Evolutionary conservation across 148 eudicot genomes (phyloP).

Genomic region (Fagopyrum esculentum): DNA sequence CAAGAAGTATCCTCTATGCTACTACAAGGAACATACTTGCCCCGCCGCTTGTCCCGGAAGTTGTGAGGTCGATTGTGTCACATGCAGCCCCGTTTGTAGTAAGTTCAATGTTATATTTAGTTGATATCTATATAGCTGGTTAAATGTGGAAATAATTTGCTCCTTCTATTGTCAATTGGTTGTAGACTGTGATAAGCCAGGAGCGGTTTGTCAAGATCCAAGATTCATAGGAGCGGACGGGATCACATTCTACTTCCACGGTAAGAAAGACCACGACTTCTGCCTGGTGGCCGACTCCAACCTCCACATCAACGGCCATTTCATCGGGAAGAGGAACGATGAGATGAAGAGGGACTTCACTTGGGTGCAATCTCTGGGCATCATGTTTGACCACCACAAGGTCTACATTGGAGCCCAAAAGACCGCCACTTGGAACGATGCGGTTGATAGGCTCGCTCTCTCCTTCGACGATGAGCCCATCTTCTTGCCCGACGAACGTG

Average conservation of each 20-base stretch:
- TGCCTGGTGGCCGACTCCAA: constrained; percentile 19
- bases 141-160: too few species aligned
- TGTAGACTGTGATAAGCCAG: constrained; percentile 24
- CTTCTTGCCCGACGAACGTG: constrained; percentile 15
- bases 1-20: constrained; percentile 27
- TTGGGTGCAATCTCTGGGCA: constrained; percentile 25
- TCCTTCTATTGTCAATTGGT: too few species aligned
- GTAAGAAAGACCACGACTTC: constrained; percentile 18
- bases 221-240: constrained; percentile 20
- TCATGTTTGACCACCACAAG: constrained; percentile 26
- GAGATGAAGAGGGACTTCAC: constrained; percentile 23
- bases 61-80: constrained; percentile 38
- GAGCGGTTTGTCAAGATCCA: constrained; percentile 24
- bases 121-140: too few species aligned
- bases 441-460: constrained; percentile 23
- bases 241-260: constrained; percentile 21
- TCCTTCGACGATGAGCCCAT: constrained; percentile 24
- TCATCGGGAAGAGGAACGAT: constrained; percentile 19
- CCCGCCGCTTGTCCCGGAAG: constrained; percentile 4
- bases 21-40: constrained; percentile 20
- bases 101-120: constrained; percentile 9
- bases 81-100: constrained; percentile 47
- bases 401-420: constrained; percentile 27
- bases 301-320: constrained; percentile 22
- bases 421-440: constrained; percentile 32